Evolutionary conservation across 768 basidiomycete genomes (phyloP), one percentile per base, ranked within the genome.

Genomic region (Austroboletus eburneus): DNA sequence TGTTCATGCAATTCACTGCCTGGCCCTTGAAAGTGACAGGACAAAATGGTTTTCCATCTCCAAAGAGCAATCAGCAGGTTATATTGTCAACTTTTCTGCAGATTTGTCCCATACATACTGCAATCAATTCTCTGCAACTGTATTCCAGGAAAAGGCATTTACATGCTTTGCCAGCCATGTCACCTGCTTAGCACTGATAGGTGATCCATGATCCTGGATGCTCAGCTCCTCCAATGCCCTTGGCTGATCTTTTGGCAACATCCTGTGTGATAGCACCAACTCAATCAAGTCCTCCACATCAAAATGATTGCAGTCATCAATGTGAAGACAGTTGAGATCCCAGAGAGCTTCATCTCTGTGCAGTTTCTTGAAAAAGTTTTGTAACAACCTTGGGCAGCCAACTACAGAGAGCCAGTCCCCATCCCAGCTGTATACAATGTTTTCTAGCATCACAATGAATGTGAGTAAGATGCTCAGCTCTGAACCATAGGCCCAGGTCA

Each of bases 231-330:
- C 14, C 37, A 52, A 36, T 22, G 50, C 50, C 4, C 18, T 5
- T 38, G 5, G 33, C 27, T 12, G 27, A 27, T 5, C 12, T 27
- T 5, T 12, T 27, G 27, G 27, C 27, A 5, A 6, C 27, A 12
- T 43, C 20, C 24, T 29, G 6, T 42, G 51, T 8, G 52, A 53
- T 10, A 32, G 39, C 16, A 53, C 51, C 33, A 53, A 20, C 3
- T 22, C 16, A 18, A 43, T 32, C 25, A 43, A 25, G 12, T 48
- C 45, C 22, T 33, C 44, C 24, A 33, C 50, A 9, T 38, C 12
- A 20, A 52, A 42, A 18, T 46, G 33, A 20, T 42, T 50, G n/a
- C 51, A 51, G 12, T 52, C 51, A 18, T 39, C 23, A 34, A 52
- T 42, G 0, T 12, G 40, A 10, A 52, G 49, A 10, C 16, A 1